Evolutionary conservation across 306 rosid species (phyloP).

Genomic region (Vigna angularis): DNA sequence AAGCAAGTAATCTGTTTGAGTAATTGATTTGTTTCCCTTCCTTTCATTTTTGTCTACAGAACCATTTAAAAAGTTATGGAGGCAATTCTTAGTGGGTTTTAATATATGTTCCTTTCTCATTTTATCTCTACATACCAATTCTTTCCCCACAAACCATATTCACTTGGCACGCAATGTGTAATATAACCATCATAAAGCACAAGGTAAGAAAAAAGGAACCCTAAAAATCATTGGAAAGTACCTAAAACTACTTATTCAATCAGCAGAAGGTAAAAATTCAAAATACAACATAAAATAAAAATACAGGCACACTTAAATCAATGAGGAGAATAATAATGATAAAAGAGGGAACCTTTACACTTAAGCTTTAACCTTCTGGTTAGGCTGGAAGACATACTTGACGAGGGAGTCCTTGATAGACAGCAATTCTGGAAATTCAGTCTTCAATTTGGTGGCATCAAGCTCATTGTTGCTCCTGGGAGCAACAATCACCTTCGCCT

Average conservation of each 20-base stretch:
- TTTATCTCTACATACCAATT: too few species aligned
- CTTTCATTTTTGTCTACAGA: too few species aligned
- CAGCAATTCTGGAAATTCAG: constrained; percentile 77
- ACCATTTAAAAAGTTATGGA: too few species aligned
- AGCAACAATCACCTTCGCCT: constrained; percentile 88
- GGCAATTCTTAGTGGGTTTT: too few species aligned
- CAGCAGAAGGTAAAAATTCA: constrained; percentile 39
- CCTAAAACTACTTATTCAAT: constrained; percentile 56
- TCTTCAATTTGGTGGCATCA: constrained; percentile 65
- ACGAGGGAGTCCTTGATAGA: constrained; percentile 86
- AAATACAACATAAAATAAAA: constrained; percentile 51
- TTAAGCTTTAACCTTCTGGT: constrained; percentile 66
- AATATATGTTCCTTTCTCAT: too few species aligned
- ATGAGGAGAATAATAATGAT: constrained; percentile 44
- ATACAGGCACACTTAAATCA: constrained; percentile 35
- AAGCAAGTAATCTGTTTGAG: too few species aligned
- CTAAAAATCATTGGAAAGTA: constrained; percentile 1
- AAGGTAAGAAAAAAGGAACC: too few species aligned
- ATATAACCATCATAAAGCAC: neutral
- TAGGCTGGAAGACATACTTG: constrained; percentile 79
- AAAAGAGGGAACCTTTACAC: constrained; percentile 23
- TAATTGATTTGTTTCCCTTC: too few species aligned
- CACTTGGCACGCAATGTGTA: neutral
- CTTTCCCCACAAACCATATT: too few species aligned
- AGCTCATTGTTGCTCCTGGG: constrained; percentile 91